A percentile compares a stretch with the other conserved stretches of the same genome.
These are phyloP conservation scores for Fragaria ananassa DNA, from an alignment of 306 rosid genomes.

Conservation along the genomic window DNA sequence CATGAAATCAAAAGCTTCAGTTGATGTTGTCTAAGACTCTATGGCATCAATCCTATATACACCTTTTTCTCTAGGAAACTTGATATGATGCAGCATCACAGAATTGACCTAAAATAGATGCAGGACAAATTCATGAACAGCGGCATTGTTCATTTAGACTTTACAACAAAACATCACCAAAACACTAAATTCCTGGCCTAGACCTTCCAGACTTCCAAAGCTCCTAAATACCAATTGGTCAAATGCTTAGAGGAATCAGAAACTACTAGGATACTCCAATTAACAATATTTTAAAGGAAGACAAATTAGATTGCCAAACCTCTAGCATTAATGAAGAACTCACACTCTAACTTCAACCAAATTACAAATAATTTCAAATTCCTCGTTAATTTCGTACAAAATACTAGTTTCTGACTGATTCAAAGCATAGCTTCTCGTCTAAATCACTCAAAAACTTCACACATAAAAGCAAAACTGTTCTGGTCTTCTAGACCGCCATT, in stretches of 20 bases:
- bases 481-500: background rate
- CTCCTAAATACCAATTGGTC: slow-evolving; percentile 20
- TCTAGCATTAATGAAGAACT: background rate
- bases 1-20: background rate
- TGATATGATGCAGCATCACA: background rate
- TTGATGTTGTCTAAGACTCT: background rate
- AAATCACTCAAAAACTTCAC: slow-evolving; percentile 8
- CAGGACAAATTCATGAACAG: background rate
- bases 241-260: background rate
- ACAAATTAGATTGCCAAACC: background rate
- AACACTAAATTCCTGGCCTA: slow-evolving; percentile 5
- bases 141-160: background rate
- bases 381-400: background rate
- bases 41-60: slow-evolving; percentile 15
- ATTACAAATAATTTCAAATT: background rate
- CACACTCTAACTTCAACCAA: background rate
- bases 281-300: background rate
- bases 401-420: slow-evolving; percentile 6
- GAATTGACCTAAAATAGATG: background rate
- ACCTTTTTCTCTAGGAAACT: slow-evolving; percentile 12
- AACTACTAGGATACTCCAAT: background rate
- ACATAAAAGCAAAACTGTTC: background rate
- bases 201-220: slow-evolving; percentile 2
- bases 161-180: slow-evolving; percentile 14
- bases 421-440: background rate